Percentiles rank a stretch among this genome's conserved stretches.
Conservation (phyloP, 2,329 filamentous ascomycete species). For the Cytospora chrysosperma region DNA sequence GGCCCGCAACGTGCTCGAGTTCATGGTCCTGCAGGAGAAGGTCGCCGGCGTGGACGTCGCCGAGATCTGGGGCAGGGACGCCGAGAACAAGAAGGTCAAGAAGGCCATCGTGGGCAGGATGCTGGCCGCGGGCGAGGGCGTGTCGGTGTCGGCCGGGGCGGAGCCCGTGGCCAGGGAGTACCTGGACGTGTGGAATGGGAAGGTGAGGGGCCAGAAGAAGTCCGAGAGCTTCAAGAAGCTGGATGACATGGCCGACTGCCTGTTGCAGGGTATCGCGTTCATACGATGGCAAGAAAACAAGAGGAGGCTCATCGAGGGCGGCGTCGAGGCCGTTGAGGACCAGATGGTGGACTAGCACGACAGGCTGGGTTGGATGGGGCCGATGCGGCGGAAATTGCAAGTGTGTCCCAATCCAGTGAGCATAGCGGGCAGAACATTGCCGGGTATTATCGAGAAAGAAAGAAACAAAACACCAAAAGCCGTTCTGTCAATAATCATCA, state of each 20-base stretch:
- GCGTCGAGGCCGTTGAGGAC: slow-evolving; percentile 30
- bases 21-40: slow-evolving; percentile 19
- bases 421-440: background rate
- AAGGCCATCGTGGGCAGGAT: slow-evolving; percentile 60
- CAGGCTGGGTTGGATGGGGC: background rate
- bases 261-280: slow-evolving; percentile 77
- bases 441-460: slow-evolving; percentile 18
- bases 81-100: slow-evolving; percentile 56
- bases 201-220: slow-evolving; percentile 29
- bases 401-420: background rate
- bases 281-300: slow-evolving; percentile 70
- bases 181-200: slow-evolving; percentile 29
- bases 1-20: slow-evolving; percentile 52
- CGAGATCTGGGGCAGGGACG: slow-evolving; percentile 38
- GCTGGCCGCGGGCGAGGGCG: slow-evolving; percentile 38
- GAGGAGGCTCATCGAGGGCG: slow-evolving; percentile 33
- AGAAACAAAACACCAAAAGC: too few relatives aligned
- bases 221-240: slow-evolving; percentile 54
- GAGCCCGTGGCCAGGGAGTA: slow-evolving; percentile 37
- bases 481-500: slow-evolving; percentile 40
- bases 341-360: slow-evolving; percentile 20
- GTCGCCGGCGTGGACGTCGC: slow-evolving; percentile 13
- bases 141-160: slow-evolving; percentile 34
- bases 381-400: background rate
- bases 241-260: slow-evolving; percentile 78